Base-by-base conservation (phyloP, 768 basidiomycete species). In the Clitopilus passeckerianus region DNA sequence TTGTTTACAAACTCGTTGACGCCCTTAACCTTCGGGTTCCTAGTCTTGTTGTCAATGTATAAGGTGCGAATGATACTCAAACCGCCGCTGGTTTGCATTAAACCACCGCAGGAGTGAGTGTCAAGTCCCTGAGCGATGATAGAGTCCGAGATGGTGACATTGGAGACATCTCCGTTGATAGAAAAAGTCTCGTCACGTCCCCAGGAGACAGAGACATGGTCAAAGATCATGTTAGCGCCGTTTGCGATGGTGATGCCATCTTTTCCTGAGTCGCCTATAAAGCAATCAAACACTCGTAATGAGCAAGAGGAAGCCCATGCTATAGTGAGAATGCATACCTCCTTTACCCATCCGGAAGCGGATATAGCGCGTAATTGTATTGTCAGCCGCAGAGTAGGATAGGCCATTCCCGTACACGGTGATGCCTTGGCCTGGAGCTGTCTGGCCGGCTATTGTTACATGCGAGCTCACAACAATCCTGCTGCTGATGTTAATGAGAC, bases 361-460 rank as follows among this genome's bases (percentile, higher is more conserved):
- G 14, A 72, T 70, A 46, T 70, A 69, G 1, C 65, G 63, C 1
- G 68, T 69, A 14, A 70, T 72, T 12, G 70, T 71, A 58, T 74
- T 69, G 53, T 64, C 55, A 12, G 72, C 70, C 7, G 57, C 60
- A 5, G 73, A 74, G 44, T 72, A 73, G 12, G 70, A 71, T 44
- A 72, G 57, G 27, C 71, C 72, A 54, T 74, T 73, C 9, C 73
- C 73, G 57, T 72, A 72, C 44, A 74, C 68, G 20, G 72, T 74
- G 24, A 74, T 74, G n/a, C 72, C 73, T 63, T 73, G 71, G 15
- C 73, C 73, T 23, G 73, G 73, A 18, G 73, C 72, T n/a, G 72
- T 74, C 58, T 74, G 71, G 3, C 73, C 72, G 34, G 70, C 71
- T 18, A 74, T 74, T 1, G 66, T 71, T 22, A 72, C 65, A 56